Evolutionary conservation across 2,329 filamentous ascomycete species (phyloP), one percentile per base, ranked within the genome.

Genomic region (Monosporascus cannonballus): DNA sequence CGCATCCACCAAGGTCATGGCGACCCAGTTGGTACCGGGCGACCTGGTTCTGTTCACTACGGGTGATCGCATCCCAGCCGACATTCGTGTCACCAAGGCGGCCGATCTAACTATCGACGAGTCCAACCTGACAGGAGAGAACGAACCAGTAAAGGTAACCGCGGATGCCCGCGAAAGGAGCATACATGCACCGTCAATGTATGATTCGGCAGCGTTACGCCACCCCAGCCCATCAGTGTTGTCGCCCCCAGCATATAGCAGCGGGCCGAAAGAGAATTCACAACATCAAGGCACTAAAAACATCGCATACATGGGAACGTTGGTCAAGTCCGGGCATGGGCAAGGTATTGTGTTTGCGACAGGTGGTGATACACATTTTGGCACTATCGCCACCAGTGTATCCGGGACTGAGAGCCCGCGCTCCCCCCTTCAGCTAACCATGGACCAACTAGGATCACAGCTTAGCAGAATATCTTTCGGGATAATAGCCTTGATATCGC

Each of bases 261-360:
- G 79, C 9, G 80, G 75, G 47, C 83, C 79, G 59, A 83, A 77
- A 56, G 82, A 81, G 27, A 85, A 88, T 59, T 80, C 89, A 45
- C 79, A 83, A 48, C 73, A 88, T 49, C 89, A 88, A 56, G 86
- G 88, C 51, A 83, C 86, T 61, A 89, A 87, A 63, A 97, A 99
- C 64, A 92, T 99, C 67, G 94, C 92, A 2, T 97, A 96, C 69
- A 97, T 99, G 92, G 94, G 94, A 27, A 99, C 94, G 3, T 72
- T 99, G 59, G 91, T 99, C 36, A 90, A 93, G 59, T 96, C 93
- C 37, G 94, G 94, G 11, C 87, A 99, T 64, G 94, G 94, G 0
- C 92, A 96, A 69, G 94, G 94, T 44, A 86, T 99, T 59, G 94
- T 99, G n/a, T 95, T 96, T 68, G 91, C 92, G 8, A 99, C 94